A percentile compares a stretch with the other conserved stretches of the same genome.
Evolutionary conservation across 148 eudicot species (phyloP).

Genomic region (Polygonum aviculare): DNA sequence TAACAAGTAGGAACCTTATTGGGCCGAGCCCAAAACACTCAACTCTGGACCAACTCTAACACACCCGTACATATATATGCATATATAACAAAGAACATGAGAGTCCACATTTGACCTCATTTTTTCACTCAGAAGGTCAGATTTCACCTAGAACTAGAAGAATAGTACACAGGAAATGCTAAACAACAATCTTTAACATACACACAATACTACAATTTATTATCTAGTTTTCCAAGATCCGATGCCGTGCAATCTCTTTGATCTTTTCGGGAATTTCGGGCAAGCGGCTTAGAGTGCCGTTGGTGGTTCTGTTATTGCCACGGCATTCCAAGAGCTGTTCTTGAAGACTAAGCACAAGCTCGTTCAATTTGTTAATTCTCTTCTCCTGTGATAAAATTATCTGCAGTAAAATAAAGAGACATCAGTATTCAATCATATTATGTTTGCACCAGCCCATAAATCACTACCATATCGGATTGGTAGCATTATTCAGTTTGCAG

Average conservation of each 20-base stretch:
- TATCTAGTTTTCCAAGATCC: constrained; percentile 49
- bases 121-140: too few relatives aligned
- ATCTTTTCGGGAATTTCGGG: constrained; percentile 28
- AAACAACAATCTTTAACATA: not conserved
- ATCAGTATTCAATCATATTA: not conserved
- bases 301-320: constrained; percentile 42
- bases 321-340: constrained; percentile 58
- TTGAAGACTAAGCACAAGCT: constrained; percentile 57
- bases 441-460: not conserved
- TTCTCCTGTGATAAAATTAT: constrained; percentile 88
- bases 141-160: not conserved
- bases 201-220: not conserved
- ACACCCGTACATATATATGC: not conserved
- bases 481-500: too few relatives aligned
- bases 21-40: not conserved
- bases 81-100: not conserved
- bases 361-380: constrained; percentile 76
- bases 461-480: not conserved
- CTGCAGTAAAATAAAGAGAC: constrained; percentile 23
- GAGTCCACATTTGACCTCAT: too few relatives aligned
- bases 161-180: not conserved
- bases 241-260: constrained; percentile 60
- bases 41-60: not conserved
- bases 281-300: constrained; percentile 28
- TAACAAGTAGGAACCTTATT: not conserved